Evolutionary conservation across 1,139 yeast species (phyloP).

Genomic region (Hansenula lynferdii): DNA sequence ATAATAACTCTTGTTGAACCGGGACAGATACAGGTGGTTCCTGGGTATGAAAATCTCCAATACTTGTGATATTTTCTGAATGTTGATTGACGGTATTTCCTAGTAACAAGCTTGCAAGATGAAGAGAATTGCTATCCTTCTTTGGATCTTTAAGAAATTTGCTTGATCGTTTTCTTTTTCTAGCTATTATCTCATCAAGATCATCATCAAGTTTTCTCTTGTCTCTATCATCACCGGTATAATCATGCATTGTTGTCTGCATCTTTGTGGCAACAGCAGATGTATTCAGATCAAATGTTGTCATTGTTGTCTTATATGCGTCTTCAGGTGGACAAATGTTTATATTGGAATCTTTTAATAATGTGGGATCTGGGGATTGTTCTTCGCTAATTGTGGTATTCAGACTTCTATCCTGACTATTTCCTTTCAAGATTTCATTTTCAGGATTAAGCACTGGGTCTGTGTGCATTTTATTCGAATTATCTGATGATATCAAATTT

Average conservation of each 20-base stretch:
- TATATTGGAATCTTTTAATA: not conserved
- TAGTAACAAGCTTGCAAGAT: not conserved
- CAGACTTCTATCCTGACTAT: too few species aligned
- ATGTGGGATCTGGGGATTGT: not conserved
- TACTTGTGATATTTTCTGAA: too few species aligned
- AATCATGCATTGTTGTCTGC: not conserved
- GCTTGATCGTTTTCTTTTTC: conserved; percentile 3
- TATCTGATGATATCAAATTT: too few species aligned
- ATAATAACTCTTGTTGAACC: too few species aligned
- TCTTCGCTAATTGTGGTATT: too few species aligned
- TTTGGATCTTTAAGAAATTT: not conserved
- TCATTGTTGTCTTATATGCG: not conserved
- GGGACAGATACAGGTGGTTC: too few species aligned
- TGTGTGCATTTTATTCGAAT: too few species aligned
- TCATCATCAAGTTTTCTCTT: conserved; percentile 14
- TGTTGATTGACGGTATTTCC: too few species aligned
- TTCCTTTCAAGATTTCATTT: too few species aligned
- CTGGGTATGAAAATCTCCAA: too few species aligned
- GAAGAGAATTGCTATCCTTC: not conserved
- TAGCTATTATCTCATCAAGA: conserved; percentile 9
- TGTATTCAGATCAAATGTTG: too few species aligned
- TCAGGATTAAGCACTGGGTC: too few species aligned
- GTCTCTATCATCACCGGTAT: not conserved
- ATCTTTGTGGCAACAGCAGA: conserved; percentile 1
- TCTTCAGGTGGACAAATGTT: not conserved